Conservation (phyloP, 441 rosid species). For the Eutrema salsugineum region DNA sequence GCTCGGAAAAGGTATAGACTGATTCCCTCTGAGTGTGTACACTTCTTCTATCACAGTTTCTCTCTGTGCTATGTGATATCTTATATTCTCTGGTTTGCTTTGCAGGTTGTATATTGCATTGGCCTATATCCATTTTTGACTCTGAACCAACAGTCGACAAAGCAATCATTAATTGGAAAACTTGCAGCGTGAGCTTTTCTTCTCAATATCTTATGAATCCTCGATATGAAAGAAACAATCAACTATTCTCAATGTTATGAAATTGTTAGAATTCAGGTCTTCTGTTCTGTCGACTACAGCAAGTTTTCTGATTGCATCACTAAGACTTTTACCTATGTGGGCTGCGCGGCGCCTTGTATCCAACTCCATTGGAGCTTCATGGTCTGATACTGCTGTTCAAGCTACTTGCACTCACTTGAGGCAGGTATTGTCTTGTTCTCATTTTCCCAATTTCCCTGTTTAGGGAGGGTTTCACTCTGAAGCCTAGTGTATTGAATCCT, state of each 20-base stretch:
- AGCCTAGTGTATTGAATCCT: not conserved
- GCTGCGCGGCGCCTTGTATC: slow-evolving; percentile 43
- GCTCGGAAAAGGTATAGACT: slow-evolving; percentile 48
- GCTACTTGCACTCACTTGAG: slow-evolving; percentile 68
- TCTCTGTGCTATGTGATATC: not conserved
- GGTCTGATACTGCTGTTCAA: slow-evolving; percentile 65
- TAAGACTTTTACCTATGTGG: slow-evolving; percentile 54
- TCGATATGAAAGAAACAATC: not conserved
- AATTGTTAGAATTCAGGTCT: slow-evolving; percentile 57
- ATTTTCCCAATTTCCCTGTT: not conserved
- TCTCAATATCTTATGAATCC: not conserved
- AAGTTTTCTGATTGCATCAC: slow-evolving; percentile 45
- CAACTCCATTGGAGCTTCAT: slow-evolving; percentile 49
- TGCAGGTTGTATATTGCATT: slow-evolving; percentile 51
- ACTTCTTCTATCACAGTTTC: not conserved
- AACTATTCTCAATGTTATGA: not conserved
- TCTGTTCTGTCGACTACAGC: slow-evolving; percentile 40
- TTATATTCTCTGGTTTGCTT: slow-evolving; percentile 10
- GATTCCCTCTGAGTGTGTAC: slow-evolving; percentile 3
- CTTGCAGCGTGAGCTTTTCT: slow-evolving; percentile 43
- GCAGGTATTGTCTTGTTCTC: slow-evolving; percentile 40
- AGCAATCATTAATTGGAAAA: slow-evolving; percentile 50
- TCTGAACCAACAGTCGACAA: slow-evolving; percentile 51
- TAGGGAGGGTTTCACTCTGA: not conserved
- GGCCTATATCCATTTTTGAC: slow-evolving; percentile 82